Conservation (phyloP, 169 alveolate genomes). For the Hepatocystis sp. region DNA sequence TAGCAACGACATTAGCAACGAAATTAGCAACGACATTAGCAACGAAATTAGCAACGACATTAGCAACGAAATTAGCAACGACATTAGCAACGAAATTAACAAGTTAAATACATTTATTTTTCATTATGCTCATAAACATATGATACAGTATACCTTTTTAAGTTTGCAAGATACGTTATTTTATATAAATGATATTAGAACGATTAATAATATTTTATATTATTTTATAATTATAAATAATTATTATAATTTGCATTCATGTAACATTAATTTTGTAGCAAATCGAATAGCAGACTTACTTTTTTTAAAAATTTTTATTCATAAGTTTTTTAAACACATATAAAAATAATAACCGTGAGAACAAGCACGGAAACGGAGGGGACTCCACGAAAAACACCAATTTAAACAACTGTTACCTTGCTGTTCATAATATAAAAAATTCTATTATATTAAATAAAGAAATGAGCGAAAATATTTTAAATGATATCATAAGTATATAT, state of each 20-base stretch:
- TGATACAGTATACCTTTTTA: constrained; percentile 38
- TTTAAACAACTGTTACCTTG: not conserved
- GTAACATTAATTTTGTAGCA: not conserved
- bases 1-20: no score
- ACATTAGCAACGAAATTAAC: no score
- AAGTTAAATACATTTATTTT: constrained; percentile 31
- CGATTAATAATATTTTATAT: constrained; percentile 12
- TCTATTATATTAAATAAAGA: constrained; percentile 18
- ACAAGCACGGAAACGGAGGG: no score
- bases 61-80: no score
- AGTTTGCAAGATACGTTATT: constrained; percentile 12
- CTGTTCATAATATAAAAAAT: constrained; percentile 9
- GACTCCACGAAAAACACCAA: no score
- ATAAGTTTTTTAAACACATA: constrained; percentile 45
- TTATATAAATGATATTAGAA: constrained; percentile 9
- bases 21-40: no score
- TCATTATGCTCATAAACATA: constrained; percentile 31
- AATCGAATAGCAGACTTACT: constrained; percentile 14
- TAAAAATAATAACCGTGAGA: constrained; percentile 3
- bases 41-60: no score
- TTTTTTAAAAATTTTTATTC: constrained; percentile 35
- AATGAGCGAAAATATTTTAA: constrained; percentile 12
- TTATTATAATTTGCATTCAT: constrained; percentile 22
- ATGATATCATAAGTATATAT: constrained; percentile 41
- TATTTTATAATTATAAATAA: constrained; percentile 38